Evolutionary conservation across 2,329 filamentous ascomycete genomes (phyloP).

Genomic region (Fusarium nurragi): DNA sequence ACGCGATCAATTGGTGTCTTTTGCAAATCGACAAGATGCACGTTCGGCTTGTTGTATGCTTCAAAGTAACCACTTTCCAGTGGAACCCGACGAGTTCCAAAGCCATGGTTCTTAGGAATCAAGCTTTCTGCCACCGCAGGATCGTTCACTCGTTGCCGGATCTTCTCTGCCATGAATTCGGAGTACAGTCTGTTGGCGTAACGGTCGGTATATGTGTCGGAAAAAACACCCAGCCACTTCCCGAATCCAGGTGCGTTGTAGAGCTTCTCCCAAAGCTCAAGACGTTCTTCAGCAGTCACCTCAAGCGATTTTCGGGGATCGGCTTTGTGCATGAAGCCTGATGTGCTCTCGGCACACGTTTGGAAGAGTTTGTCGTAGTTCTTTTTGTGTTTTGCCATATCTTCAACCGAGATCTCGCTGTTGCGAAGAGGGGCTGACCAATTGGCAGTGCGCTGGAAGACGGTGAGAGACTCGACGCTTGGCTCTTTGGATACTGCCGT

Average conservation of each 20-base stretch:
- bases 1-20: slow-evolving; percentile 15
- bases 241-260: slow-evolving; percentile 22
- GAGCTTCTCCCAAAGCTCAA: slow-evolving; percentile 23
- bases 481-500: slow-evolving; percentile 34
- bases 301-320: slow-evolving; percentile 31
- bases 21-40: slow-evolving; percentile 25
- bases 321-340: slow-evolving; percentile 25
- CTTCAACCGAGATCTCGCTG: slow-evolving; percentile 12
- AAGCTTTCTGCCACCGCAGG: slow-evolving; percentile 15
- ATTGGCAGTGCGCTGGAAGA: slow-evolving; percentile 45
- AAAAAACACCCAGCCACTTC: slow-evolving; percentile 32
- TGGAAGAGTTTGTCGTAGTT: slow-evolving; percentile 29
- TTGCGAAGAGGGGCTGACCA: slow-evolving; percentile 41
- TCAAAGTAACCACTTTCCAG: slow-evolving; percentile 38
- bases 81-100: slow-evolving; percentile 21
- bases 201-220: slow-evolving; percentile 30
- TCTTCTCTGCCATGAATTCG: slow-evolving; percentile 29
- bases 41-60: slow-evolving; percentile 22
- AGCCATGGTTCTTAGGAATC: slow-evolving; percentile 28
- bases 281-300: slow-evolving; percentile 7
- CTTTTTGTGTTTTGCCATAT: slow-evolving; percentile 19
- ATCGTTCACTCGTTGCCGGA: slow-evolving; percentile 13
- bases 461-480: slow-evolving; percentile 47
- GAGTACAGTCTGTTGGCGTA: slow-evolving; percentile 29
- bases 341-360: slow-evolving; percentile 10